These are phyloP conservation scores for Leccinum imitatum DNA, from an alignment of 768 basidiomycete genomes.

Conservation along the genomic window DNA sequence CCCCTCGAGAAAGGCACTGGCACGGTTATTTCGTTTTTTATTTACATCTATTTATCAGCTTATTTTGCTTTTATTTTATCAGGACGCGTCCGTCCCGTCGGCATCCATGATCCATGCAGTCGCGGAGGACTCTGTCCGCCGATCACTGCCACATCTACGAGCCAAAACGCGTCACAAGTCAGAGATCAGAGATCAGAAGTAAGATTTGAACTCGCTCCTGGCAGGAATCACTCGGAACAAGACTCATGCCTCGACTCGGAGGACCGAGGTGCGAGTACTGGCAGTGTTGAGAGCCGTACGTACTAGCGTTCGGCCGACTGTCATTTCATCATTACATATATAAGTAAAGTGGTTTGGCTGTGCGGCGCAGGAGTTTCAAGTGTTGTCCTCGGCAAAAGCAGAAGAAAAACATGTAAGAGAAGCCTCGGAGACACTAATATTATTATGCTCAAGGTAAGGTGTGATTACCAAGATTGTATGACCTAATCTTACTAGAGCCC, in stretches of 20 bases:
- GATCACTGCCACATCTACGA: neutral
- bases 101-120: neutral
- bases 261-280: neutral
- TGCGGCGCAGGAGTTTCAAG: neutral
- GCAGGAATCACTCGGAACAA: neutral
- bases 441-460: neutral
- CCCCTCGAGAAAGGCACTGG: neutral
- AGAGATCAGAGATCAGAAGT: neutral
- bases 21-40: neutral
- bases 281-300: neutral
- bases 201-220: neutral
- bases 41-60: neutral
- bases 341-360: neutral
- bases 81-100: neutral
- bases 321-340: neutral
- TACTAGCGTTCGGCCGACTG: neutral
- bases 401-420: neutral
- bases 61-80: neutral
- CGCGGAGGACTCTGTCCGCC: neutral
- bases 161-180: neutral
- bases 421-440: neutral
- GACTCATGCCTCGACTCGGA: neutral
- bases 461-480: neutral
- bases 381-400: neutral
- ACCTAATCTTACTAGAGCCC: neutral